Base-by-base conservation (phyloP, 257 asterid species). In the Fraxinus quadrangulata region DNA sequence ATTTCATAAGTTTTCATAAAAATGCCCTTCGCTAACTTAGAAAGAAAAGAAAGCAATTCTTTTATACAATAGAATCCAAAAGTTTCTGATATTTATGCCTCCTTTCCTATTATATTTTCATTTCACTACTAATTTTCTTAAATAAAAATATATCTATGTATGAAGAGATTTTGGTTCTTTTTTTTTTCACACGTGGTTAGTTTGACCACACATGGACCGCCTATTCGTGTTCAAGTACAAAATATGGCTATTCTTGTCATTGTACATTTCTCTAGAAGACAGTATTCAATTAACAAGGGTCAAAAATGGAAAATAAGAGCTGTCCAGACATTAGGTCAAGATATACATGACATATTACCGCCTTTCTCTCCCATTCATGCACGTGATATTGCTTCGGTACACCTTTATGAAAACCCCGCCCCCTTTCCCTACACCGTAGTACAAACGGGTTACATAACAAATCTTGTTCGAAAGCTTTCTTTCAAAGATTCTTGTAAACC, bases 401-500 rank as follows among this genome's bases (percentile, higher is more conserved):
- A 84, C 88, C 75, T 30, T 76, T 78, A 78, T 66, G 69, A 42
- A 65, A 31, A 36, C 39, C 78, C 63, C 47, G 73, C 19, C 2
- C n/a, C 56, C 54, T 77, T 8, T 0, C 21, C 3, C 14, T 72
- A 2, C 10, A 19, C 39, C 19, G 4, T 11, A 11, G 4, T 13
- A 42, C 49, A 42, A 11, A 12, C 49, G 49, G 12, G 47, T 40
- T 40, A 1, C 47, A 70, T 73, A 28, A 80, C 28, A 73, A 67
- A 51, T 16, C 40, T 56, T 19, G 33, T 33, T 70, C 7, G 36
- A 14, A 68, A 85, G 67, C 78, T 82, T 73, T 24, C 79, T 78
- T 83, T 79, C 82, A 83, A 80, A 87, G 68, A 49, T 84, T 86
- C 74, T 80, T 33, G 84, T 36, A 63, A 65, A 47, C 36, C 75